phyloP scores from a whole-genome alignment of 495 filamentous ascomycete genomes.

The Pseudomonodictys pantanalensis region DNA sequence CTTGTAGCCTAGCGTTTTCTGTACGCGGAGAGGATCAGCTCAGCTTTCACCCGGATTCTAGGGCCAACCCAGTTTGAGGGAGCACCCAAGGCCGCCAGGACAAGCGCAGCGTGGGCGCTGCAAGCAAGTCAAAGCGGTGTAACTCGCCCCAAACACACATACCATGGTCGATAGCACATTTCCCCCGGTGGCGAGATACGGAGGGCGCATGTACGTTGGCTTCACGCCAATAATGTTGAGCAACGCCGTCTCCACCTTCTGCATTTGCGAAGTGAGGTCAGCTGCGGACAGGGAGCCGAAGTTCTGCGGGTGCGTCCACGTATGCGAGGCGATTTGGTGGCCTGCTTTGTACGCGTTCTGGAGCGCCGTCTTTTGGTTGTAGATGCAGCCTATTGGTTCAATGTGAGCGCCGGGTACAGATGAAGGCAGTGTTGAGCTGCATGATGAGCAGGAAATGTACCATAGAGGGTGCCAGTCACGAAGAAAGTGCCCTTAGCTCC shows the following conservation, averaged over 20 bases:
- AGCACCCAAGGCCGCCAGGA: too few relatives aligned
- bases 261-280: conserved; percentile 50
- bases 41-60: too few relatives aligned
- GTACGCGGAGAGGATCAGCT: too few relatives aligned
- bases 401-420: neutral
- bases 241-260: conserved; percentile 49
- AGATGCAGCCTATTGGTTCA: conserved; percentile 47
- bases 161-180: conserved; percentile 46
- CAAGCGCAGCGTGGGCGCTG: too few relatives aligned
- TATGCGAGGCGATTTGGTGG: conserved; percentile 53
- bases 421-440: neutral
- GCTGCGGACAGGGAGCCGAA: conserved; percentile 45
- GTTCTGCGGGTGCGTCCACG: conserved; percentile 48
- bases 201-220: conserved; percentile 54
- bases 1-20: conserved; percentile 49
- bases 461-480: conserved; percentile 54
- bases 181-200: conserved; percentile 51
- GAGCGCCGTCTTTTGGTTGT: conserved; percentile 48
- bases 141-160: too few relatives aligned
- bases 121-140: too few relatives aligned
- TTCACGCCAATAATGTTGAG: conserved; percentile 54
- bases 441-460: conserved; percentile 10
- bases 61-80: too few relatives aligned
- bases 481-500: conserved; percentile 55
- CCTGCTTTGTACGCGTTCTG: conserved; percentile 50